Percentiles rank a stretch among this genome's conserved stretches.
Conservation (phyloP, 192 early-diverging fungal species). For the Coemansia sp. region DNA sequence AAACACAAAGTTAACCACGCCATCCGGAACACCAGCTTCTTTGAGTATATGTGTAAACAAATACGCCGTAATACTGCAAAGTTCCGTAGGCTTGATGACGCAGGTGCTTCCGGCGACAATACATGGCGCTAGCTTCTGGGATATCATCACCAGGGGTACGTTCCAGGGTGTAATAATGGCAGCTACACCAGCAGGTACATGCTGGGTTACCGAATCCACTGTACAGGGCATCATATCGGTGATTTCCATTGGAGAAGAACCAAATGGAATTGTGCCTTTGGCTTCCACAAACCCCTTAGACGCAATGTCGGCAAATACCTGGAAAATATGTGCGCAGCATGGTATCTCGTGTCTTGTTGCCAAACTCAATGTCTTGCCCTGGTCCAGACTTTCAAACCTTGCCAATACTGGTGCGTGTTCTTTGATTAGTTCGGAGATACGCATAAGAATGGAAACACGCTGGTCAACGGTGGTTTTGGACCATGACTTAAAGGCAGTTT, state of each 20-base stretch:
- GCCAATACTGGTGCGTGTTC: constrained; percentile 49
- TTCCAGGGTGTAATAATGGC: constrained; percentile 83
- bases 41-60: constrained; percentile 66
- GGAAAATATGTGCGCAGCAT: constrained; percentile 61
- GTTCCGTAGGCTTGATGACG: constrained; percentile 78
- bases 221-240: constrained; percentile 61
- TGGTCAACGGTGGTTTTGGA: constrained; percentile 48
- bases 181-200: constrained; percentile 74
- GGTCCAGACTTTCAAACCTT: constrained; percentile 69
- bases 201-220: constrained; percentile 49
- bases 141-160: constrained; percentile 70
- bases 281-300: constrained; percentile 63
- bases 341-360: constrained; percentile 68
- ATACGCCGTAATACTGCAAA: constrained; percentile 63
- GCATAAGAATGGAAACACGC: constrained; percentile 59
- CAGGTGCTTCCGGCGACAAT: constrained; percentile 77
- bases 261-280: background rate
- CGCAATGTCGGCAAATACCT: constrained; percentile 75
- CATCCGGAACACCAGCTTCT: constrained; percentile 74
- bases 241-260: constrained; percentile 13
- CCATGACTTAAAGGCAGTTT: constrained; percentile 65
- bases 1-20: constrained; percentile 86
- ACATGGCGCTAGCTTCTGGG: constrained; percentile 81
- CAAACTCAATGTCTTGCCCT: constrained; percentile 70
- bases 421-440: constrained; percentile 66